Percentiles rank a stretch among this genome's conserved stretches.
Evolutionary conservation across 2,329 filamentous ascomycete species (phyloP).

Genomic region (Pyricularia pennisetigena): DNA sequence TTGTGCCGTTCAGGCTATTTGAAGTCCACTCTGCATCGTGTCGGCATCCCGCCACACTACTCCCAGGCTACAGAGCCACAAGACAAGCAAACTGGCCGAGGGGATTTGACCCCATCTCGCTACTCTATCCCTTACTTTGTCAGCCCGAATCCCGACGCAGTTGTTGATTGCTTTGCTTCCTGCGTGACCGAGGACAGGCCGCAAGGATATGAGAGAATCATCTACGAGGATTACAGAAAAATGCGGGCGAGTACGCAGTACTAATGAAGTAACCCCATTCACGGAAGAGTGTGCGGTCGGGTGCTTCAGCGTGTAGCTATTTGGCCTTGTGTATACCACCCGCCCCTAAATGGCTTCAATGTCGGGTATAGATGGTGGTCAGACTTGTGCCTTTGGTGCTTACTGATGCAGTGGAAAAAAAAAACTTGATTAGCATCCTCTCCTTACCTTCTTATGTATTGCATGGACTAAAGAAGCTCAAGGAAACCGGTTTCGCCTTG

Average conservation of each 20-base stretch:
- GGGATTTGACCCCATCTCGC: slow-evolving; percentile 31
- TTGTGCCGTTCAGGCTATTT: slow-evolving; percentile 25
- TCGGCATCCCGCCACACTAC: slow-evolving; percentile 27
- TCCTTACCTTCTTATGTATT: neutral
- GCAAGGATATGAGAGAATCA: slow-evolving; percentile 34
- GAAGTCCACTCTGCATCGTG: slow-evolving; percentile 43
- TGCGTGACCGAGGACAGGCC: slow-evolving; percentile 29
- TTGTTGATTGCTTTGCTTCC: slow-evolving; percentile 40
- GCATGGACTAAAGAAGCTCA: neutral
- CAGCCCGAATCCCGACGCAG: slow-evolving; percentile 32
- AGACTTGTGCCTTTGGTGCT: neutral
- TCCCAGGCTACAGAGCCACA: slow-evolving; percentile 18
- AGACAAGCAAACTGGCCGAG: slow-evolving; percentile 20
- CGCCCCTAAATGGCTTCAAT: neutral
- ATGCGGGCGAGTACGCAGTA: neutral
- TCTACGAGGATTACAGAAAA: slow-evolving; percentile 1
- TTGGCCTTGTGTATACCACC: neutral
- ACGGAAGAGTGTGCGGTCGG: neutral
- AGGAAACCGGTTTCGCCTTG: neutral
- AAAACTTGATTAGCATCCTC: neutral
- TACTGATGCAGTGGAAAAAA: neutral
- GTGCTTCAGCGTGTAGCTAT: neutral
- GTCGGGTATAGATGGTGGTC: neutral
- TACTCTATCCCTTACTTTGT: slow-evolving; percentile 53
- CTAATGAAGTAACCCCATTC: neutral